Base-by-base conservation (phyloP, 192 early-diverging fungal species). In the Chytriomyces sp. region DNA sequence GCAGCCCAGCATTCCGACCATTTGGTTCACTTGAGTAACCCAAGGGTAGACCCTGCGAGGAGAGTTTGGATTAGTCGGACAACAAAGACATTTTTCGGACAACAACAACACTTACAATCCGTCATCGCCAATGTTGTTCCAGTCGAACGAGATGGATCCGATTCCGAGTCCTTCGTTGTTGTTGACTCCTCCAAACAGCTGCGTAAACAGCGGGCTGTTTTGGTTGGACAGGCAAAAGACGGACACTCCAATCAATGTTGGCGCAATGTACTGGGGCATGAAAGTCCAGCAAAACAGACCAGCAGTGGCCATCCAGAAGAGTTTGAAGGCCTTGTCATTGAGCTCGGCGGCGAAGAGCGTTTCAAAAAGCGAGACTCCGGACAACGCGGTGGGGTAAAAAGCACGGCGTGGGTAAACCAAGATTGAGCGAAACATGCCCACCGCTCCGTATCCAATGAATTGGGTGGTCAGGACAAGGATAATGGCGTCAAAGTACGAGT, bases 361-460 rank as follows among this genome's bases (percentile, higher is more conserved):
- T 24, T 91, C 88, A 83, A 93, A 94, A 26, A 96, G 81, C 20
- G 91, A 87, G 49, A 92, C 91, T 49, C 87, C 87, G 59, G 91
- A 82, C 60, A 97, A 82, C 49, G 87, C 91, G 3, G 87, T 73
- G 7, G 94, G 94, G 92, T 93, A 97, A 63, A 92, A 88, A 91
- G 94, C 93, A 8, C 87, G 80, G 6, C 92, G 86, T 18, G 94
- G 94, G 53, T 92, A 90, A 5, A 96, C 94, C 9, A 96, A 85
- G 76, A 88, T 91, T 20, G 88, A 87, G 44, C 91, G 90, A 65
- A 86, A 85, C n/a, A 89, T 80, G 66, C 89, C 93, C 64, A 86
- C 92, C 79, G 89, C 78, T 49, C 90, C 87, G 62, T 86, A 89
- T 20, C 86, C 88, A 77, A 91, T 80, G 62, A 83, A 67, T 72